These are phyloP conservation scores for Chlorella sp. DNA, from an alignment of 139 green algal species.

Conservation along the genomic window DNA sequence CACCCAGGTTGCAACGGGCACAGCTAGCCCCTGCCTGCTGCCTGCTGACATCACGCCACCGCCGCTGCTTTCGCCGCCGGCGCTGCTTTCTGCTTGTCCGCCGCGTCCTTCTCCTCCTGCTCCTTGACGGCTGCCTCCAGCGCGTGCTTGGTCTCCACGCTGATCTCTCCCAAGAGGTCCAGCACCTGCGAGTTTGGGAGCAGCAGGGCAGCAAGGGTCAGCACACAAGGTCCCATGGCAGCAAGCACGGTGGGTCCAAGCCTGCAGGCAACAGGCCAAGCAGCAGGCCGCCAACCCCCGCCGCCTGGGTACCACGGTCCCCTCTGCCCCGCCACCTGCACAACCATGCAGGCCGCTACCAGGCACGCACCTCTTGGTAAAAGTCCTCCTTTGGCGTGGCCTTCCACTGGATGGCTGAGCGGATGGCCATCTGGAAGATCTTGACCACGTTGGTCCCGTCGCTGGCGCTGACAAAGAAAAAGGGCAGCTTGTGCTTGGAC, in stretches of 20 bases:
- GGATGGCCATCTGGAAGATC: constrained; percentile 51
- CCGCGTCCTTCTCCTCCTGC: constrained; percentile 12
- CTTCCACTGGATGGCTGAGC: constrained; percentile 49
- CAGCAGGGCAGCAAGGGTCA: neutral
- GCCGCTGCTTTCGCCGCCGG: neutral
- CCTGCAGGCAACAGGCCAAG: too few species aligned
- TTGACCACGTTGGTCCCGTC: constrained; percentile 70
- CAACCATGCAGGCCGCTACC: neutral
- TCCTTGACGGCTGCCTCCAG: constrained; percentile 35
- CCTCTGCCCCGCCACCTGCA: neutral
- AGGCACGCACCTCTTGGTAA: constrained; percentile 38
- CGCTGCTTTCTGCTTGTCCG: constrained; percentile 3
- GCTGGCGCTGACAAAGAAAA: constrained; percentile 59
- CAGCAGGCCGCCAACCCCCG: too few species aligned
- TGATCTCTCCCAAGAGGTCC: constrained; percentile 47
- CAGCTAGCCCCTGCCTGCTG: neutral
- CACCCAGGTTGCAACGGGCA: too few species aligned
- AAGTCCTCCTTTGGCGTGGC: constrained; percentile 52
- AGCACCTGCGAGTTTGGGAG: constrained; percentile 19
- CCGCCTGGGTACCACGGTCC: too few species aligned
- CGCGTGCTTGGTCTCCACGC: constrained; percentile 26
- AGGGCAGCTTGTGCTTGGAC: constrained; percentile 51
- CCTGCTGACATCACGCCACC: neutral
- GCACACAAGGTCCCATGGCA: neutral
- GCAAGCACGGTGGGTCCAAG: too few species aligned